Conservation (phyloP, 2,329 filamentous ascomycete genomes). For the Fusarium nurragi region DNA sequence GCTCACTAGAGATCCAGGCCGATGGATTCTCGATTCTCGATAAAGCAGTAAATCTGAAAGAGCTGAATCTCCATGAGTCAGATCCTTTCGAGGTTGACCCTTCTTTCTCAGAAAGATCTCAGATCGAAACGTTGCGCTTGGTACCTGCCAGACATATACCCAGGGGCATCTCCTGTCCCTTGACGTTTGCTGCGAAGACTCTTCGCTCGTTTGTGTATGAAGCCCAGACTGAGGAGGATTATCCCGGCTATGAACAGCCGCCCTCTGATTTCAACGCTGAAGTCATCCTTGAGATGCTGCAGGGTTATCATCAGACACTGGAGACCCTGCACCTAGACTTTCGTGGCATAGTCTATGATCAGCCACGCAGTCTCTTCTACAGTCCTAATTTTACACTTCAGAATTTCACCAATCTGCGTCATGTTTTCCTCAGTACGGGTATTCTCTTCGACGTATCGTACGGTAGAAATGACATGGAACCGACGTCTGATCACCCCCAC, state of each 20-base stretch:
- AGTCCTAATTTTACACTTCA: background rate
- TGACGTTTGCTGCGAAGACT: background rate
- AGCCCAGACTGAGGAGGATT: background rate
- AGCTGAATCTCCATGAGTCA: background rate
- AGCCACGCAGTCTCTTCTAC: background rate
- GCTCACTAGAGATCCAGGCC: accelerated
- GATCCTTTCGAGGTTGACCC: background rate
- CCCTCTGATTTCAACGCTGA: background rate
- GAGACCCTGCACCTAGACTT: background rate
- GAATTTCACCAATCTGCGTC: background rate
- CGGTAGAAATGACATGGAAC: too few species aligned
- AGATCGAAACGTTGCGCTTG: background rate
- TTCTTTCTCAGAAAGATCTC: too few species aligned
- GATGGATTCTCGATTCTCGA: accelerated
- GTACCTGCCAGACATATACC: accelerated
- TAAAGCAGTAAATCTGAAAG: background rate
- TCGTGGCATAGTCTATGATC: background rate
- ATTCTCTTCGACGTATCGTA: background rate
- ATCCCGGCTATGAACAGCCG: background rate
- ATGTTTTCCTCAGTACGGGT: background rate
- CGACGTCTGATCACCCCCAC: too few species aligned
- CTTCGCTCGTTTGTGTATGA: background rate
- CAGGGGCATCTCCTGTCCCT: background rate
- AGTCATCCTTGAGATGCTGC: background rate
- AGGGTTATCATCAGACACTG: background rate